Evolutionary conservation across 805 yeast species (phyloP).

Genomic region (Komagataella phaffii): DNA sequence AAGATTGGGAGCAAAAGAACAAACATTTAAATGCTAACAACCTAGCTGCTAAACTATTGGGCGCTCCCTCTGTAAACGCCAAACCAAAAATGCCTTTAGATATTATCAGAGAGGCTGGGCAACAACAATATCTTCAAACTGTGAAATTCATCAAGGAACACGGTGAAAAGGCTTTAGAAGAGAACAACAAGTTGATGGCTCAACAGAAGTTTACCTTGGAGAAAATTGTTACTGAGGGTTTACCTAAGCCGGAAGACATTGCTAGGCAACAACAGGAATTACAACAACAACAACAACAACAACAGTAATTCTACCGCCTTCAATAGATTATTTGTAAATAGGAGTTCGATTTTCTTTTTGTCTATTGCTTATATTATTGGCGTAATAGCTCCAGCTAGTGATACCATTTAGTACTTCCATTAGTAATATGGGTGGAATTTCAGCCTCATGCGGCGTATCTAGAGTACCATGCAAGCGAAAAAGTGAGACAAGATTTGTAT

Average conservation of each 20-base stretch:
- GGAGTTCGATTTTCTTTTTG: not conserved
- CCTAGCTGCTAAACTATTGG: slow-evolving; percentile 51
- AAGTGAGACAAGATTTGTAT: too few relatives aligned
- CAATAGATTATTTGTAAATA: not conserved
- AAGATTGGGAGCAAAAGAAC: slow-evolving; percentile 27
- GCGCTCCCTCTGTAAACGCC: slow-evolving; percentile 36
- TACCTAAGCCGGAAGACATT: slow-evolving; percentile 61
- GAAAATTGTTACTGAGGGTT: slow-evolving; percentile 73
- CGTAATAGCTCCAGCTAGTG: not conserved
- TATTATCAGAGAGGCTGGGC: slow-evolving; percentile 82
- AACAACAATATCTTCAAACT: slow-evolving; percentile 74
- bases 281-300: not conserved
- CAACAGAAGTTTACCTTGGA: slow-evolving; percentile 75
- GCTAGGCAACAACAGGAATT: slow-evolving; percentile 18
- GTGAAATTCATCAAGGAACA: slow-evolving; percentile 45
- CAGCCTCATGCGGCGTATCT: too few relatives aligned
- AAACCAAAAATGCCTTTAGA: slow-evolving; percentile 74
- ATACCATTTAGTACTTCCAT: too few relatives aligned
- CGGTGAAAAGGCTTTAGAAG: slow-evolving; percentile 52
- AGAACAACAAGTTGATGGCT: slow-evolving; percentile 70
- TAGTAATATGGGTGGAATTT: too few relatives aligned
- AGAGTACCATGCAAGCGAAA: too few relatives aligned
- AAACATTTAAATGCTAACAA: slow-evolving; percentile 28
- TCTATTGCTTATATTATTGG: too few relatives aligned
- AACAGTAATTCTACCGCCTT: not conserved